These are phyloP conservation scores for Aspergillus pseudonomiae DNA, from an alignment of 2,329 filamentous ascomycete genomes.

Conservation along the genomic window DNA sequence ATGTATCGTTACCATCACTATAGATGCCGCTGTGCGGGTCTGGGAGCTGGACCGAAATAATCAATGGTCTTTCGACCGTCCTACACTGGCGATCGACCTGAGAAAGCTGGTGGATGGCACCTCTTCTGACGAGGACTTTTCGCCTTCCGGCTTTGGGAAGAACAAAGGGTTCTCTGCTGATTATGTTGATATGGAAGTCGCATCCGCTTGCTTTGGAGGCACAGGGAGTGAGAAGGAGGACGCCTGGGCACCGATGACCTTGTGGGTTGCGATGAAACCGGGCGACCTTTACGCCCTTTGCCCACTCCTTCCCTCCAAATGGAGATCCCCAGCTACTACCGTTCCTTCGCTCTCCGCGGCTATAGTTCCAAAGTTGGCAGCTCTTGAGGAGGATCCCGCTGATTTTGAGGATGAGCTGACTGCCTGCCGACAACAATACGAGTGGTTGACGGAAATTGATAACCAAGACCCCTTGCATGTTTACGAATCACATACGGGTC, in stretches of 20 bases:
- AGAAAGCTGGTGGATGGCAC: slow-evolving; percentile 85
- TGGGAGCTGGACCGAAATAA: slow-evolving; percentile 89
- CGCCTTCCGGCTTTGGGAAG: slow-evolving; percentile 71
- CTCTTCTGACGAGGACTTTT: slow-evolving; percentile 79
- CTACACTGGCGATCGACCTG: slow-evolving; percentile 81
- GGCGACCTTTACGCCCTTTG: slow-evolving; percentile 94
- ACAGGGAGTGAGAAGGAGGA: slow-evolving; percentile 60
- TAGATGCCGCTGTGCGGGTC: slow-evolving; percentile 82
- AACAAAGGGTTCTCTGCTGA: slow-evolving; percentile 87
- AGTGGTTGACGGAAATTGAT: slow-evolving; percentile 62
- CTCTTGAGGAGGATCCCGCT: slow-evolving; percentile 44
- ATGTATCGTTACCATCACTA: slow-evolving; percentile 84
- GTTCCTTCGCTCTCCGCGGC: slow-evolving; percentile 82
- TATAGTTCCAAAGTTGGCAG: slow-evolving; percentile 71
- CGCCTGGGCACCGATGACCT: slow-evolving; percentile 89
- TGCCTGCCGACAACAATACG: slow-evolving; percentile 58
- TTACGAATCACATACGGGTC: slow-evolving; percentile 41
- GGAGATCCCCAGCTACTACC: slow-evolving; percentile 75
- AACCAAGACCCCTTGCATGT: slow-evolving; percentile 54
- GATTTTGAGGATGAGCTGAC: slow-evolving; percentile 50
- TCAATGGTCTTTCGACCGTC: slow-evolving; percentile 83
- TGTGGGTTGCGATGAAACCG: slow-evolving; percentile 94
- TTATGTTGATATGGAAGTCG: slow-evolving; percentile 89
- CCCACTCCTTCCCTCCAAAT: slow-evolving; percentile 82
- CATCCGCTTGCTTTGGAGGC: slow-evolving; percentile 86